Evolutionary conservation across 169 alveolate genomes (phyloP), one percentile per base, ranked within the genome.

Genomic region (Plasmodium knowlesi): DNA sequence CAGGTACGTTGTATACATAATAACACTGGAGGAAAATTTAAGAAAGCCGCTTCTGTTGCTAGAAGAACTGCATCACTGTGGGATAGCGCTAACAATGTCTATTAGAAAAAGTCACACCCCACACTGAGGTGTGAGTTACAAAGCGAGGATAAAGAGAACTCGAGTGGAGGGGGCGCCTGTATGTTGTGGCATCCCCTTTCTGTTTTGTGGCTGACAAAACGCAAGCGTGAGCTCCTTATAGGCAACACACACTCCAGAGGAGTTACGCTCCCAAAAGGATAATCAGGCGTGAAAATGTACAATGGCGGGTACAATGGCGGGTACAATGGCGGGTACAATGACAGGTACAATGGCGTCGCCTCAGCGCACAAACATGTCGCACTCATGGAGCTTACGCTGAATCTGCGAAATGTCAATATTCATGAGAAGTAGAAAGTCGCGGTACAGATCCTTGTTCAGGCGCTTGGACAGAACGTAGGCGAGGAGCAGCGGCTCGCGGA

Each of bases 371-470:
- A 89, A 61, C 43, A 79, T 37, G 73, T 89, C 90, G 32, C 70
- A 80, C 53, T 89, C 94, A 28, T 78, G 37, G 50, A 79, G 50
- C 32, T 89, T 89, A 22, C 54, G 28, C 28, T 89, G 82, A 37
- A 89, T 89, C 71, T 79, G 82, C 16, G 94, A 89, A 79, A 89
- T 89, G 50, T 89, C 94, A n/a, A 89, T 89, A 54, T 79, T 79
- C 94, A 89, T 89, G 30, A 89, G 83, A 37, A 79, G 57, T 71
- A 79, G 34, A 53, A 79, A 89, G 72, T 89, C 94, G 25, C 50
- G 34, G 70, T 89, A 89, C 54, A 89, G 72, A 34, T 89, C 74
- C 79, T 67, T 89, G 73, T 79, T 30, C 34, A 89, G 71, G 32
- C 82, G 80, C 82, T 79, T 79, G 14, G 94, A 89, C 82, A 89